Conservation (phyloP, 768 basidiomycete species). For the Chalciporus chontae region DNA sequence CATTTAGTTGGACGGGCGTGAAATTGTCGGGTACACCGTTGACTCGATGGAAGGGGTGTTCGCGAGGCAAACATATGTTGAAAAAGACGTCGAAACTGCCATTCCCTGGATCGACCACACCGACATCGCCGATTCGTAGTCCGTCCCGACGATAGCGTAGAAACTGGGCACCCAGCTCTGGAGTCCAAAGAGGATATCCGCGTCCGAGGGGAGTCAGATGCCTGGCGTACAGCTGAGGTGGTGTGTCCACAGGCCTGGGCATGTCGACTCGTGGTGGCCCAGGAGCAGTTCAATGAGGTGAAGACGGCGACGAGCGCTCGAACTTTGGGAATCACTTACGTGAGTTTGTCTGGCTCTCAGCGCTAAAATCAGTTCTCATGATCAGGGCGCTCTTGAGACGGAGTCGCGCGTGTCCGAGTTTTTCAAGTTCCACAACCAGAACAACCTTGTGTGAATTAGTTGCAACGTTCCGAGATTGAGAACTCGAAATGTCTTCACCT, state of each 20-base stretch:
- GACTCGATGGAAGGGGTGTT: constrained; percentile 20
- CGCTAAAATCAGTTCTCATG: too few relatives aligned
- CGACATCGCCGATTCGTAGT: constrained; percentile 35
- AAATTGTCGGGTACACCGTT: constrained; percentile 27
- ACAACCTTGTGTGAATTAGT: too few relatives aligned
- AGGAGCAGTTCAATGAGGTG: too few relatives aligned
- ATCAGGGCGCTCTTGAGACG: too few relatives aligned
- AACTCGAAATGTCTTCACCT: too few relatives aligned
- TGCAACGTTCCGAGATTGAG: too few relatives aligned
- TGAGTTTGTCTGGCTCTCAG: too few relatives aligned
- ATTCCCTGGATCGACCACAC: constrained; percentile 25
- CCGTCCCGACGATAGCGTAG: constrained; percentile 24
- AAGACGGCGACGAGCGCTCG: too few relatives aligned
- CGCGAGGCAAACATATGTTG: constrained; percentile 32
- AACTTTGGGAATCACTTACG: too few relatives aligned
- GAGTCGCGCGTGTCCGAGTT: too few relatives aligned
- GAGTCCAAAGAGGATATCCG: constrained; percentile 35
- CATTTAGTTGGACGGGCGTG: constrained; percentile 11
- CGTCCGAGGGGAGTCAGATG: constrained; percentile 8
- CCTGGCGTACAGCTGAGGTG: constrained; percentile 14
- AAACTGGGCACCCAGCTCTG: constrained; percentile 22
- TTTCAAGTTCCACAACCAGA: too few relatives aligned
- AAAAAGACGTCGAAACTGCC: constrained; percentile 36
- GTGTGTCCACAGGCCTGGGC: neutral
- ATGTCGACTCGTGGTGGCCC: neutral